Base-by-base conservation (phyloP, 164 flowering plant genomes). In the Berberis vulgaris region DNA sequence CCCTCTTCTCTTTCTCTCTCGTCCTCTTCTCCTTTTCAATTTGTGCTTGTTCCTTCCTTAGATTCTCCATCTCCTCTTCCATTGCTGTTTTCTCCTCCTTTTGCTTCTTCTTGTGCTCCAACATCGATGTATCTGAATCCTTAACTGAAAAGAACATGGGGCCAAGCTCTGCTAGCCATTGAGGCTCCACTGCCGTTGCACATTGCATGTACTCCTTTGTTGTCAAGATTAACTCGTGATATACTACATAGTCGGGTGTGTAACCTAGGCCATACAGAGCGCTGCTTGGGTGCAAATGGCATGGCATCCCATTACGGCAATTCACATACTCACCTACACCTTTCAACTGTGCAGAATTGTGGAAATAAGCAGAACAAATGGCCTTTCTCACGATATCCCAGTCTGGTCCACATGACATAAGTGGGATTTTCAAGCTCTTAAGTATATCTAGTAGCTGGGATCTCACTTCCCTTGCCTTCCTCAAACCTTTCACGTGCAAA, bases 131-230 rank as follows among this genome's bases (percentile, higher is more conserved):
- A 73, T 91, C 98, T 0, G 96, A 87, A 0, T 86, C 92, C 75
- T 89, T 87, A 3, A 87, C 84, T 0, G 95, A 86, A 68, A 89
- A 91, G 57, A 91, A 89, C 96, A 91, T 86, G 9, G 97, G 94
- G 4, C 96, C 97, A 40, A 88, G 59, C 77, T 93, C 98, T 1
- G 97, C 96, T 74, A 93, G 60, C 98, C 98, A 93, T 67, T 88
- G 86, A 0, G 98, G 86, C 77, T 93, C 96, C 60, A 93, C 97
- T 0, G 94, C 74, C 1, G 97, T 90, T 3, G 79, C 97, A 65
- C 91, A 88, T 63, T 88, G 96, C 96, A 93, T 93, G 68, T 90
- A 93, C 71, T 93, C 97, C 68, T 93, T 93, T 3, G 86, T 71
- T 0, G 97, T 93, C 74, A 90, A 66, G 8, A 88, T 76, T 71